phyloP scores from a whole-genome alignment of 148 eudicot species.

The Mesembryanthemum crystallinum region DNA sequence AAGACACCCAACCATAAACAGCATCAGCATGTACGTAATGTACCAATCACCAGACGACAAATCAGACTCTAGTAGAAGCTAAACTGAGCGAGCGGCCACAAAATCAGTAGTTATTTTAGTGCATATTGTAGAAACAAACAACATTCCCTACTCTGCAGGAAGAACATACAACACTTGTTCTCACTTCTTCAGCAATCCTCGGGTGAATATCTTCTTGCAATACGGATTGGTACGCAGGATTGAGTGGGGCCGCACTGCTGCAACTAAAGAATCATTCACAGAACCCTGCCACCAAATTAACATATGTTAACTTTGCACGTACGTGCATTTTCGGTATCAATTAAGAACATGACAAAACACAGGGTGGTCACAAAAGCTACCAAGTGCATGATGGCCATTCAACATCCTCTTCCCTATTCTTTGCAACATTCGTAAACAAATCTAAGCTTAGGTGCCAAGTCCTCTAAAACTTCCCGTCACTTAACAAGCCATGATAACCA shows the following conservation, averaged over 20 bases:
- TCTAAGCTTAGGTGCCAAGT: too few relatives aligned
- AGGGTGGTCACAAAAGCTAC: too few relatives aligned
- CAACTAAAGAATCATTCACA: conserved; percentile 36
- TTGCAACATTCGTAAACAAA: too few relatives aligned
- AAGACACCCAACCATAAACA: conserved; percentile 7
- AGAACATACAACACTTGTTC: conserved; percentile 28
- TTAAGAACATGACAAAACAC: not conserved
- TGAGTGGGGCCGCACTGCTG: conserved; percentile 51
- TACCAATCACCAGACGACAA: not conserved
- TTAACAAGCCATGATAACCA: too few relatives aligned
- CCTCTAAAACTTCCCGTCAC: too few relatives aligned
- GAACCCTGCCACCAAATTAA: conserved; percentile 37
- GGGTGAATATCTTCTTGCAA: conserved; percentile 63
- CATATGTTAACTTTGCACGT: not conserved
- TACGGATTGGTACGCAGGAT: conserved; percentile 54
- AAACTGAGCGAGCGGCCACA: not conserved
- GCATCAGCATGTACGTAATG: too few relatives aligned
- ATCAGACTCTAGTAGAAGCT: not conserved
- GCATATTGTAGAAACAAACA: conserved; percentile 12
- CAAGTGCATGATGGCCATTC: too few relatives aligned
- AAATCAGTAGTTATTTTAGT: conserved; percentile 15
- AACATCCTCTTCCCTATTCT: too few relatives aligned
- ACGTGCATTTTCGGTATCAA: not conserved
- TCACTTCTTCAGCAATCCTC: conserved; percentile 60
- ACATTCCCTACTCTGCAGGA: conserved; percentile 22